Evolutionary conservation across 306 rosid genomes (phyloP).

Genomic region (Adenanthera pavonina): DNA sequence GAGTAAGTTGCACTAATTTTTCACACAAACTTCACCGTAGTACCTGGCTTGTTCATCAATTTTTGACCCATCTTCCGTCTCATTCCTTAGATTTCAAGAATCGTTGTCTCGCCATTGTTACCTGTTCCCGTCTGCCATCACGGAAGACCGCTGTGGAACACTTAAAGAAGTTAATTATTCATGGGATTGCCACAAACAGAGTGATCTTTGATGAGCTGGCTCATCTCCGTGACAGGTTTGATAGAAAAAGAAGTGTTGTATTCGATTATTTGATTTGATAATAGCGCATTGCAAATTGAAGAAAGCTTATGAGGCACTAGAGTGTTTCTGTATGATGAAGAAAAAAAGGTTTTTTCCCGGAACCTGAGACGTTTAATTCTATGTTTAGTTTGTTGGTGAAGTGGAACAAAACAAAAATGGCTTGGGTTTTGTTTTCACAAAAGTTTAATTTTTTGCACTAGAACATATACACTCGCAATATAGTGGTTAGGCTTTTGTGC

Average conservation of each 20-base stretch:
- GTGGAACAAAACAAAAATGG: neutral
- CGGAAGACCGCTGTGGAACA: neutral
- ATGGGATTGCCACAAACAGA: neutral
- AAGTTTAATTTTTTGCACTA: neutral
- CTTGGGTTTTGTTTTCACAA: neutral
- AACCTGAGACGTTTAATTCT: neutral
- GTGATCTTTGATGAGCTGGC: neutral
- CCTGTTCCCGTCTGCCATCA: too few relatives aligned
- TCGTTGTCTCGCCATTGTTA: too few relatives aligned
- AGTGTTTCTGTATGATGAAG: neutral
- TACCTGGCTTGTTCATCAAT: too few relatives aligned
- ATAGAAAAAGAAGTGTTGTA: neutral
- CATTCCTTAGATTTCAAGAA: too few relatives aligned
- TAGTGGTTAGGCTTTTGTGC: too few relatives aligned
- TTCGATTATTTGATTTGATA: neutral
- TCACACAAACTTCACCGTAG: too few relatives aligned
- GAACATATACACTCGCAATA: too few relatives aligned
- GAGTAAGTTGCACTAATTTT: too few relatives aligned
- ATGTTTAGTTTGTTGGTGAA: neutral
- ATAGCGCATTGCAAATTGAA: neutral
- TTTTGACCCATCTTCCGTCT: too few relatives aligned
- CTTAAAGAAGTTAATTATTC: neutral
- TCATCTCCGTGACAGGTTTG: neutral
- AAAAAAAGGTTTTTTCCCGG: neutral
- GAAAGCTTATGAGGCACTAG: neutral